Evolutionary conservation across 495 filamentous ascomycete genomes (phyloP), one percentile per base, ranked within the genome.

Genomic region (Rhypophila decipiens): DNA sequence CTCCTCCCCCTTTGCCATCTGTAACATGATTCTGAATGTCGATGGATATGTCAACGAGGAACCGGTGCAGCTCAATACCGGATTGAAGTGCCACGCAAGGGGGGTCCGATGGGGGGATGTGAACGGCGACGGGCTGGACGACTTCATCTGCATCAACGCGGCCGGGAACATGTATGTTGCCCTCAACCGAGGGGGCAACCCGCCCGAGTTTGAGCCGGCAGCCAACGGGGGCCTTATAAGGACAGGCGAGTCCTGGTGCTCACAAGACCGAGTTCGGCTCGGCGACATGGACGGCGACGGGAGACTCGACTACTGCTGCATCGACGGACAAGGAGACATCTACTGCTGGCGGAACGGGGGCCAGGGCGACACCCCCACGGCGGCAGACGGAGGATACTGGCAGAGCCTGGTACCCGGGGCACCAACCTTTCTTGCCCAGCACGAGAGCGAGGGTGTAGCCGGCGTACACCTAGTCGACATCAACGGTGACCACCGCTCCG

Each of bases 311-410:
- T 46, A 46, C 34, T 46, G 44, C 34, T 9, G 37, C 17, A 19
- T 65, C n/a, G 44, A 48, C 5, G 44, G 29, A 13, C 43, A 44
- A 23, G 62, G 62, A 3, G 40, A 62, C 17, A 34, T 57, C 15
- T 18, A 24, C 9, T 58, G 50, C 36, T 58, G 43, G 44, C 37
- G 63, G 3, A 68, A 68, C 34, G 63, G 64, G 15, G 62, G 60
- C 1, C 34, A 45, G 11, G 51, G 49, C 13, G 50, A 52, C 27
- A 47, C 36, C 9, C 46, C 46, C 20, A 61, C n/a, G n/a, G n/a
- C n/a, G n/a, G n/a, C n/a, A n/a, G n/a, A n/a, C n/a, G n/a, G n/a
- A n/a, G n/a, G n/a, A n/a, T n/a, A 53, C 48, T 62, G 64, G 63
- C 62, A 64, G 31, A 20, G 12, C 7, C 22, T 55, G 21, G n/a